These are phyloP conservation scores for Typha latifolia DNA, from an alignment of 176 grass and related monocot genomes.

Conservation along the genomic window DNA sequence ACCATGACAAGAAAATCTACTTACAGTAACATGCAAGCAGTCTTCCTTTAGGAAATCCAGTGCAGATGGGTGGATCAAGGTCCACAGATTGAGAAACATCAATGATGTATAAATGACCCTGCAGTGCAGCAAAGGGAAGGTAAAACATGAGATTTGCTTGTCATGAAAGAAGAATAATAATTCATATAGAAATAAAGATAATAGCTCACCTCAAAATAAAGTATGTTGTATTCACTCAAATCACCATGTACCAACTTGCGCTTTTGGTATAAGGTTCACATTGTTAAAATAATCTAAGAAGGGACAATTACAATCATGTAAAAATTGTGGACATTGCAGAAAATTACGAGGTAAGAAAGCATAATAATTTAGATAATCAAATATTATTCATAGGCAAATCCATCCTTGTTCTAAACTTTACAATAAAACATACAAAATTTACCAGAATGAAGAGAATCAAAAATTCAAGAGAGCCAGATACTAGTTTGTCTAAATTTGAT, in stretches of 20 bases:
- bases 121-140: constrained; percentile 14
- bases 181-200: constrained; percentile 11
- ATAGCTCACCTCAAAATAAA: constrained; percentile 81
- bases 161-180: neutral
- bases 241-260: constrained; percentile 98
- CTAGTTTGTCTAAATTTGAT: neutral
- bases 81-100: constrained; percentile 96
- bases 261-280: constrained; percentile 82
- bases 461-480: too few relatives aligned
- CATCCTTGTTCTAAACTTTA: too few relatives aligned
- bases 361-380: too few relatives aligned
- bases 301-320: neutral
- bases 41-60: constrained; percentile 94
- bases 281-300: constrained; percentile 78
- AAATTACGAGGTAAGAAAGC: too few relatives aligned
- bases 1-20: constrained; percentile 13
- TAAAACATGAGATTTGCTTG: neutral
- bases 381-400: too few relatives aligned
- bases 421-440: too few relatives aligned
- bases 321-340: neutral
- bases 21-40: constrained; percentile 93
- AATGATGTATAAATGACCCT: constrained; percentile 97
- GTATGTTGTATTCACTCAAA: constrained; percentile 98
- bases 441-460: too few relatives aligned
- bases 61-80: constrained; percentile 79